Evolutionary conservation across 805 yeast genomes (phyloP), one percentile per base, ranked within the genome.

Genomic region (Wickerhamomyces queroliae): DNA sequence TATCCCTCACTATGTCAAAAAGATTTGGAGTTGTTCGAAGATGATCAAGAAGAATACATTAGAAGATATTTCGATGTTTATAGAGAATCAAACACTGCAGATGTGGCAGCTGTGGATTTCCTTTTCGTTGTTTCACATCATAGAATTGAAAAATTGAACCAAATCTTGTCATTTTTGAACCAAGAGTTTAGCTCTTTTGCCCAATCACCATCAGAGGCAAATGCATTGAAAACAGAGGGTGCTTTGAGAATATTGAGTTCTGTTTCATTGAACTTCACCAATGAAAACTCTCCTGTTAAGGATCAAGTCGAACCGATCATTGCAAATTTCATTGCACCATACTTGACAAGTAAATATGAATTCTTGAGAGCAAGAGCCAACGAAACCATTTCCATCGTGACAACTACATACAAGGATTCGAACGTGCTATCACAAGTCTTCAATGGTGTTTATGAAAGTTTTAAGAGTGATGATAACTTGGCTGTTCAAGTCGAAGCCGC

Each of bases 401-500:
- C 63, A 6, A 53, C 56, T 31, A 44, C 52, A 9, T 67, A 55
- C 41, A 44, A 53, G 17, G 64, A 69, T 50, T 66, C 58, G 62
- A 54, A 48, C 30, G 62, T 61, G 42, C 56, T 63, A 35, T 72
- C 66, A 29, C 62, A 55, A 45, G 55, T 55, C 19, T 76, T 55
- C 58, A 66, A 68, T 52, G 59, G 62, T 29, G 63, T 67, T 42
- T 69, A 52, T 54, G 59, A 50, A 42, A 66, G 59, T 51, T 70
- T 61, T 49, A 54, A 59, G 46, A 53, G 45, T 47, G 80, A 79
- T 38, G 49, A 56, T 26, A 61, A 67, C 20, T 64, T 84, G 46
- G 95, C 96, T 0, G 79, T 90, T 9, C 86, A 81, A 59, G 77
- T 93, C 38, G 91, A 87, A 57, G 88, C 91, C 18, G 90, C 96